Conservation (phyloP, 2,329 filamentous ascomycete genomes). For the Calonectria henricotiae region DNA sequence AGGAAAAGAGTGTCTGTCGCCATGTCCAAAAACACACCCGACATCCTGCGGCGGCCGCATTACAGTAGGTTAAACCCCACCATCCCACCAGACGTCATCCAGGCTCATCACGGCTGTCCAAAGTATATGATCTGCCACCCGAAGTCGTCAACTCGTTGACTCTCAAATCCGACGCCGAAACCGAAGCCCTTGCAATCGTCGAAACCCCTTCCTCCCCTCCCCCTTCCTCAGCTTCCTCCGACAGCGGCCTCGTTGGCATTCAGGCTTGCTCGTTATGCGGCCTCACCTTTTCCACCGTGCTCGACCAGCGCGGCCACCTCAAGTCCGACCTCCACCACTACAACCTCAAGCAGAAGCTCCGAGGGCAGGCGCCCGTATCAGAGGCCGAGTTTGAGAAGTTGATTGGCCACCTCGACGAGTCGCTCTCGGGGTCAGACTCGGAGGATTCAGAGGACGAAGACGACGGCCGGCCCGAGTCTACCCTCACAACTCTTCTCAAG, state of each 20-base stretch:
- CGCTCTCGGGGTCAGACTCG: conserved; percentile 88
- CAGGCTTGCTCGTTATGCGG: conserved; percentile 88
- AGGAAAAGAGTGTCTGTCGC: neutral
- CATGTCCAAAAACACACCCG: conserved; percentile 64
- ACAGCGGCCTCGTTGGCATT: conserved; percentile 70
- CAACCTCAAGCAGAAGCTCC: conserved; percentile 93
- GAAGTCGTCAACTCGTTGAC: conserved; percentile 81
- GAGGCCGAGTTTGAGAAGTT: conserved; percentile 91
- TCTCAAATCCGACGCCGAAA: conserved; percentile 59
- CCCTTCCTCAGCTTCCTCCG: conserved; percentile 48
- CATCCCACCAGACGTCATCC: conserved; percentile 16
- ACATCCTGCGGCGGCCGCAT: conserved; percentile 67
- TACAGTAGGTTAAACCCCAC: conserved; percentile 61
- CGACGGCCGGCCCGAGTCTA: conserved; percentile 75
- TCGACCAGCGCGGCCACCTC: conserved; percentile 88
- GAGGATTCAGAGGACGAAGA: conserved; percentile 80
- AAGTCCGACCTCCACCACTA: conserved; percentile 94
- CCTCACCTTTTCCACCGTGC: conserved; percentile 79
- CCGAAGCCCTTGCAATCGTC: conserved; percentile 43
- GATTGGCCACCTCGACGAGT: conserved; percentile 90
- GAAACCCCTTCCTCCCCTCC: conserved; percentile 47
- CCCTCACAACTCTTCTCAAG: conserved; percentile 83
- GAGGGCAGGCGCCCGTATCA: conserved; percentile 79
- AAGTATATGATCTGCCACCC: conserved; percentile 87
- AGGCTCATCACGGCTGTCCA: conserved; percentile 37